These are phyloP conservation scores for Amylostereum chailletii DNA, from an alignment of 1,284 basidiomycete genomes.

Conservation along the genomic window DNA sequence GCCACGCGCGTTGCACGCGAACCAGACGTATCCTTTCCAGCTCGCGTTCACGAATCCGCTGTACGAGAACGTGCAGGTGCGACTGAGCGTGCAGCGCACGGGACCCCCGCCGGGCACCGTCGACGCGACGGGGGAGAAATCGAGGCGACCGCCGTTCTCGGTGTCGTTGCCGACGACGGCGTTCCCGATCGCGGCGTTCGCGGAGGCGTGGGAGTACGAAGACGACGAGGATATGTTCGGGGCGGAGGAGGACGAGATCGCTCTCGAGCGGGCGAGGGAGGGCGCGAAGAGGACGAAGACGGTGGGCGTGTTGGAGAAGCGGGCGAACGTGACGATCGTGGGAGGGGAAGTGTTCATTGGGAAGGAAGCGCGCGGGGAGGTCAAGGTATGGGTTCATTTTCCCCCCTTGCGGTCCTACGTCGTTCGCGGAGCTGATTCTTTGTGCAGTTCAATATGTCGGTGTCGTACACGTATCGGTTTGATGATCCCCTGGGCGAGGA, in stretches of 20 bases:
- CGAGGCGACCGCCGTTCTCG: constrained; percentile 62
- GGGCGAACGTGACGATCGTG: constrained; percentile 80
- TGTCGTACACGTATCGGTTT: constrained; percentile 86
- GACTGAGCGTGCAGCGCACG: constrained; percentile 64
- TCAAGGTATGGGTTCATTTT: constrained; percentile 48
- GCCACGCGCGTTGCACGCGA: constrained; percentile 49
- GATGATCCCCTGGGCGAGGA: constrained; percentile 71
- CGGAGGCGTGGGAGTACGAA: constrained; percentile 94
- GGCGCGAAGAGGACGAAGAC: constrained; percentile 50
- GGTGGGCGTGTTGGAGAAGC: constrained; percentile 75
- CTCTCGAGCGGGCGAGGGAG: constrained; percentile 24
- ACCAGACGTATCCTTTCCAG: constrained; percentile 79
- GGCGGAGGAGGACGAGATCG: constrained; percentile 60
- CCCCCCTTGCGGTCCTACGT: constrained; percentile 9
- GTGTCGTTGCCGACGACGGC: constrained; percentile 67
- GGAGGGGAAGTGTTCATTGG: constrained; percentile 77
- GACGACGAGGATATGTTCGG: constrained; percentile 82
- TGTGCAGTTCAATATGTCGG: constrained; percentile 80
- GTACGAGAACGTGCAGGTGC: constrained; percentile 88
- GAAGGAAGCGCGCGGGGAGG: constrained; percentile 62
- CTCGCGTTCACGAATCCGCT: constrained; percentile 88
- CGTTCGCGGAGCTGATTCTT: constrained; percentile 7
- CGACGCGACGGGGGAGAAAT: constrained; percentile 36
- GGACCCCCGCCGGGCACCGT: constrained; percentile 14
- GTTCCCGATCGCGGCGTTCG: constrained; percentile 81